Conservation (phyloP, 2,329 filamentous ascomycete genomes). For the Colletotrichum sp. region DNA sequence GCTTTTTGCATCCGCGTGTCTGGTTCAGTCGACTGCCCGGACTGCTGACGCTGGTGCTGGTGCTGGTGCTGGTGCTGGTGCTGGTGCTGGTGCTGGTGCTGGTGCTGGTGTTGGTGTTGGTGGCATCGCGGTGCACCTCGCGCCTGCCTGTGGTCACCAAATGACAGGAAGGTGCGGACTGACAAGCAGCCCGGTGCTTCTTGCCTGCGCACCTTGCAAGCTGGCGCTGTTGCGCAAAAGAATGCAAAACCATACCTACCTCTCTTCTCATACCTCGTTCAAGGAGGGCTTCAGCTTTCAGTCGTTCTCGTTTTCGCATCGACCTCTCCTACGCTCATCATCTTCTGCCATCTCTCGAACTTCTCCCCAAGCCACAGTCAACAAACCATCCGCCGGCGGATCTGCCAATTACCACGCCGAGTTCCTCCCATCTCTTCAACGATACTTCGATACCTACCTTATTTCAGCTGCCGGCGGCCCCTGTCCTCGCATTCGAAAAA, state of each 20-base stretch:
- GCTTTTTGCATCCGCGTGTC: not conserved
- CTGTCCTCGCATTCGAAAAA: not conserved
- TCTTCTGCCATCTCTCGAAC: not conserved
- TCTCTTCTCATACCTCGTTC: not conserved
- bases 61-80: not conserved
- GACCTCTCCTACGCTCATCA: not conserved
- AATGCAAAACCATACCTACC: not conserved
- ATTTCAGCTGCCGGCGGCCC: not conserved
- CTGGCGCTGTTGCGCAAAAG: not conserved
- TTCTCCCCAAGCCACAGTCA: not conserved
- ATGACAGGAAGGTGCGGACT: not conserved
- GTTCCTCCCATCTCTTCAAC: not conserved
- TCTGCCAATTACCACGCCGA: not conserved
- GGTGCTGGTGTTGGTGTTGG: not conserved
- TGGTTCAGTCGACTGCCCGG: not conserved
- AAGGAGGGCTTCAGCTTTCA: not conserved
- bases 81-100: not conserved
- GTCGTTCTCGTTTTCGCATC: not conserved
- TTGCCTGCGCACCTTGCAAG: not conserved
- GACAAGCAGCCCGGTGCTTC: not conserved
- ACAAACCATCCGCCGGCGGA: not conserved
- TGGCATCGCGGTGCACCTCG: not conserved
- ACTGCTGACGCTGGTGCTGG: not conserved
- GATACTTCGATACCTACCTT: not conserved
- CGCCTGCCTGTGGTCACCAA: not conserved